Base-by-base conservation (phyloP, 257 asterid species). In the Phtheirospermum japonicum region DNA sequence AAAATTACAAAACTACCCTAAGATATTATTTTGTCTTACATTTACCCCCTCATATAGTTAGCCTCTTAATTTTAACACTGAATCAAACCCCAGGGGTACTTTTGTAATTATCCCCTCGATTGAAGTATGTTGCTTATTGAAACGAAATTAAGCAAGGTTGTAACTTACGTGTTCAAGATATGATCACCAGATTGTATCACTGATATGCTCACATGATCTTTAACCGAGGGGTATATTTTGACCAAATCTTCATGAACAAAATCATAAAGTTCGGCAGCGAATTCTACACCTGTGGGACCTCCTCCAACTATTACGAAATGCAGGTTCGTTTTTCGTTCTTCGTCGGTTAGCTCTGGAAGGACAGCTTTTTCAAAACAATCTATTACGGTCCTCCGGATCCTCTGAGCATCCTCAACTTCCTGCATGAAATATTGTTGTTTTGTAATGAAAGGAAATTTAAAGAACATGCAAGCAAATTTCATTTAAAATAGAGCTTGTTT, bases 361-460 rank as follows among this genome's bases (percentile, higher is more conserved):
- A 85, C 83, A 26, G 99, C 81, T 65, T 86, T 92, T 64, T 92
- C 99, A 49, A 92, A 92, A 61, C 99, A 89, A 69, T 92, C 90
- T 63, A 89, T 87, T 45, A 89, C 91, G 39, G 94, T 81, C 73
- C 91, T 79, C 2, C 99, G 87, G 48, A 89, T 85, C 68, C 77
- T 79, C 72, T 89, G 99, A 65, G 97, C 99, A 64, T 92, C 99
- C 71, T 92, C 99, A 9, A 92, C 89, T 80, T 92, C 99, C 99
- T 92, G 76, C 73, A 77, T 18, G 5, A 63, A 40, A 19, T 63
- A 45, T 23, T 23, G 31, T 32, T 14, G 9, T 23, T 37, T 13
- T 9, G 56, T 50, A 26, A 53, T 23, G 3, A 46, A 53, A 55
- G 60, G 12, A 54, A 61, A 26, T 33, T 17, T 4, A 19, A 39